phyloP scores from a whole-genome alignment of 78 protist species.

The Tieghemostelium lacteum region DNA sequence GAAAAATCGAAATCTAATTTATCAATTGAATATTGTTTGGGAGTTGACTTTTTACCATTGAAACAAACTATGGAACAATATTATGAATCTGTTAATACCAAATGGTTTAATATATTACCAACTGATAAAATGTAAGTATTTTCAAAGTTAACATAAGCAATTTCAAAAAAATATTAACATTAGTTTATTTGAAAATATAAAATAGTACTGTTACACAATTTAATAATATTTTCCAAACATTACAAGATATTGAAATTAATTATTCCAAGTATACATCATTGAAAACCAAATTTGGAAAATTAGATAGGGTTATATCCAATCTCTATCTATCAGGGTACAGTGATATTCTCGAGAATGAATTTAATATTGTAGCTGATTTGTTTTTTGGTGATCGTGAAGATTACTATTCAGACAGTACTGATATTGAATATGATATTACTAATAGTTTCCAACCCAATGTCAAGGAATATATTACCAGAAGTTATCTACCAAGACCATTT shows the following conservation, averaged over 20 bases:
- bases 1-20: slow-evolving; percentile 24
- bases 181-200: no score
- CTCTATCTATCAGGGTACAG: slow-evolving; percentile 40
- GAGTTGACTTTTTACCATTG: slow-evolving; percentile 15
- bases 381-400: slow-evolving; percentile 31
- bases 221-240: slow-evolving; percentile 38
- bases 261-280: slow-evolving; percentile 49
- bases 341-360: slow-evolving; percentile 41
- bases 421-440: slow-evolving; percentile 23
- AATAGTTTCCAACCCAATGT: slow-evolving; percentile 32
- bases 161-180: no score
- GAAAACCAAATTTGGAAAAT: slow-evolving; percentile 61
- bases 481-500: slow-evolving; percentile 76
- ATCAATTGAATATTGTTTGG: slow-evolving; percentile 66
- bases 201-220: no score
- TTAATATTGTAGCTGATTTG: slow-evolving; percentile 10
- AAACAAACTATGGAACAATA: slow-evolving; percentile 36
- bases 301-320: slow-evolving; percentile 57
- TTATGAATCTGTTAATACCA: neutral
- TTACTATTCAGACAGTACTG: slow-evolving; percentile 2
- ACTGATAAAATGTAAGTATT: no score
- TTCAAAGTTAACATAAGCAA: no score
- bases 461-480: slow-evolving; percentile 62
- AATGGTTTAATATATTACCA: no score
- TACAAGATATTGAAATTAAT: slow-evolving; percentile 60